Evolutionary conservation across 495 filamentous ascomycete genomes (phyloP).

Genomic region (Penicillium manginii): DNA sequence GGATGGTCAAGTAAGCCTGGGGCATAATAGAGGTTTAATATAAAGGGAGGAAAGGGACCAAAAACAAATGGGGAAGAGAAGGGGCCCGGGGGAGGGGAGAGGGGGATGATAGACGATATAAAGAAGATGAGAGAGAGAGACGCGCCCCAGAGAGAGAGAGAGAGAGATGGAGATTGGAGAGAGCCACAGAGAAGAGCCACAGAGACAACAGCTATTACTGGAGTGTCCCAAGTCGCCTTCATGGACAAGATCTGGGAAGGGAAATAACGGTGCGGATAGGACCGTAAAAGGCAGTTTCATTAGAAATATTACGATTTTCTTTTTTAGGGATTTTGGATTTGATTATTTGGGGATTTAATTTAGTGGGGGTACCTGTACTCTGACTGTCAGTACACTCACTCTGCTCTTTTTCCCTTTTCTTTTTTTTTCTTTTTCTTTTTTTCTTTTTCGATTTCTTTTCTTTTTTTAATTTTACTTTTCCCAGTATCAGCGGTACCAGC

Average conservation of each 20-base stretch:
- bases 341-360: conserved; percentile 9
- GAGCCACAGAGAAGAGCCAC: background rate
- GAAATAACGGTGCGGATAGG: conserved; percentile 33
- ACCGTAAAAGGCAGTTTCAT: conserved; percentile 16
- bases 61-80: conserved; percentile 1
- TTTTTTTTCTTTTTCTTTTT: background rate
- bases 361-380: conserved; percentile 14
- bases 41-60: conserved; percentile 14
- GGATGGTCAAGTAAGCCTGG: conserved; percentile 20
- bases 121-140: background rate
- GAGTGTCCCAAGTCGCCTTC: background rate
- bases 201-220: too few species aligned
- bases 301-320: conserved; percentile 8
- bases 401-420: background rate
- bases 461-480: background rate
- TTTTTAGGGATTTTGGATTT: conserved; percentile 7
- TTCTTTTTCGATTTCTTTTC: background rate
- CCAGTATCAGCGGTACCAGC: background rate
- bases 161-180: background rate
- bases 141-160: conserved; percentile 9
- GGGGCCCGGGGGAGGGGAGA: background rate
- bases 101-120: background rate
- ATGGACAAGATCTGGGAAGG: conserved; percentile 19
- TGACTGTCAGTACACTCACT: too few species aligned
- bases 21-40: conserved; percentile 28